Evolutionary conservation across 805 yeast species (phyloP), one percentile per base, ranked within the genome.

Genomic region (Yamadazyma sp.): DNA sequence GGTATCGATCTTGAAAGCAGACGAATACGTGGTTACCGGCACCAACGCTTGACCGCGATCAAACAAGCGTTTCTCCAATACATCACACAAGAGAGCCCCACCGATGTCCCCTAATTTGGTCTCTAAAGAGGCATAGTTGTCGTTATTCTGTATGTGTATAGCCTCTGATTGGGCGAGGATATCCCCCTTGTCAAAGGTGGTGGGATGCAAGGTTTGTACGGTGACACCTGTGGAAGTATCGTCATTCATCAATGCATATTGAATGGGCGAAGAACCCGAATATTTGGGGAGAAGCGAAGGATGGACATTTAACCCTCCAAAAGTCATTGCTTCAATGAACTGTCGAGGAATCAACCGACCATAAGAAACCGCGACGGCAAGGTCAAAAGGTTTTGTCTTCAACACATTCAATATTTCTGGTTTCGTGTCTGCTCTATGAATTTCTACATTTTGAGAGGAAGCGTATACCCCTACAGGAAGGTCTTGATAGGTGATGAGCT

Each of bases 191-290:
- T 93, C 99, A 52, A 93, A 93, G 54, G 79, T 73, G 1, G 83
- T 72, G 0, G 97, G 96, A 53, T 93, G 96, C 16, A 93, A 60
- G 0, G 96, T 86, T 57, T 93, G 99, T 0, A 93, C 75, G 0
- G 96, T 77, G 12, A 88, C 95, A 0, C 98, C 99, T 0, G 97
- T 83, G 12, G 32, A 41, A 0, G 45, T 23, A 46, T 83, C 89
- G 27, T 70, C 70, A 42, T 84, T 77, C 50, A 90, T 56, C 9
- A 93, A 59, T 0, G 96, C 80, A 42, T 78, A 71, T 44, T 91
- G 98, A 3, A 93, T 62, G 0, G 99, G 99, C 1, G 96, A 83
- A 0, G 97, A 81, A 1, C 99, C 99, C 2, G 88, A 75, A 49
- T 85, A 78, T 31, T 62, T 64, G 0, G 99, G 99, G 6, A 93